These are phyloP conservation scores for Sutorius eximius DNA, from an alignment of 1,284 basidiomycete genomes.

Conservation along the genomic window DNA sequence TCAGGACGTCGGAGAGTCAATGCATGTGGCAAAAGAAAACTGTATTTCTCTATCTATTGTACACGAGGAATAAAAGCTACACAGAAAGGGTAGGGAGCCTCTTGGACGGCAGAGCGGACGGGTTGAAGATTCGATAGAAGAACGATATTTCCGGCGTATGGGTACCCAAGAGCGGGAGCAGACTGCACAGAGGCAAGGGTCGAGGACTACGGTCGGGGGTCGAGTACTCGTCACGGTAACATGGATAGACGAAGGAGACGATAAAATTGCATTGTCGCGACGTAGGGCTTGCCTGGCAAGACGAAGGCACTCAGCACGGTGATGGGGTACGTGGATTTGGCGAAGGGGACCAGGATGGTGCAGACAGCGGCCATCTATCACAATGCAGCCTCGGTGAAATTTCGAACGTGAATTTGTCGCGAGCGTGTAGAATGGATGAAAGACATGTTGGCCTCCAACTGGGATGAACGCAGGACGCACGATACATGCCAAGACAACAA, in stretches of 20 bases:
- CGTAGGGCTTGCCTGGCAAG: neutral
- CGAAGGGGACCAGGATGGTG: neutral
- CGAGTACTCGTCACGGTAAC: too few species aligned
- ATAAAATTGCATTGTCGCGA: neutral
- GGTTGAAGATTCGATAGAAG: neutral
- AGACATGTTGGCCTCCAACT: neutral
- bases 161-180: neutral
- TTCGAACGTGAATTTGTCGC: neutral
- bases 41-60: constrained; percentile 39
- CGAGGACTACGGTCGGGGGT: neutral
- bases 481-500: neutral
- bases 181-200: neutral
- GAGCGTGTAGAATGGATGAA: neutral
- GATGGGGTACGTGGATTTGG: neutral
- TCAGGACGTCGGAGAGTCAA: constrained; percentile 59
- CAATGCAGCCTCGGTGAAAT: neutral
- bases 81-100: constrained; percentile 15
- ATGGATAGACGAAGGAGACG: neutral
- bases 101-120: neutral
- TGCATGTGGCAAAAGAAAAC: constrained; percentile 48
- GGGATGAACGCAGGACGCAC: neutral
- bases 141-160: neutral
- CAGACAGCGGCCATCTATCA: neutral
- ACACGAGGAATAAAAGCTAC: constrained; percentile 27
- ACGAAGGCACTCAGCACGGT: neutral